Conservation (phyloP, 2,329 filamentous ascomycete genomes). For the Alternaria sp. region DNA sequence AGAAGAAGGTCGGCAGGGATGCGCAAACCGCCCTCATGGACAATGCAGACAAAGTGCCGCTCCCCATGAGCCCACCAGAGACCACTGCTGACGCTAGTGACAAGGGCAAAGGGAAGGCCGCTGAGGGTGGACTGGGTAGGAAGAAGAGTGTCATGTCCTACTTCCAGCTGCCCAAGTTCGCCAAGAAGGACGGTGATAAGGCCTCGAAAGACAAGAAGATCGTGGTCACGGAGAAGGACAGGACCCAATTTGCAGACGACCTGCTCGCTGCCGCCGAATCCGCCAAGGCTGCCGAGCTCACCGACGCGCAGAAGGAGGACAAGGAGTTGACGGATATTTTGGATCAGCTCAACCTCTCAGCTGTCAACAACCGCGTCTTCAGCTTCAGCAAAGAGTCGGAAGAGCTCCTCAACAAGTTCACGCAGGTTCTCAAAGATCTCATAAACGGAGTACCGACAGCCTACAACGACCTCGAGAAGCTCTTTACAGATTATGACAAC, state of each 20-base stretch:
- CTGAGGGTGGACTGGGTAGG: slow-evolving; percentile 38
- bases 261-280: slow-evolving; percentile 43
- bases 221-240: slow-evolving; percentile 45
- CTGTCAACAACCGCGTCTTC: slow-evolving; percentile 85
- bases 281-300: slow-evolving; percentile 40
- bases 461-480: slow-evolving; percentile 82
- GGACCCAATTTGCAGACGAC: slow-evolving; percentile 43
- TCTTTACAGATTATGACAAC: slow-evolving; percentile 68
- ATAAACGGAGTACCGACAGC: slow-evolving; percentile 92
- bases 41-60: slow-evolving; percentile 55
- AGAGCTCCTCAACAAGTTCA: slow-evolving; percentile 82
- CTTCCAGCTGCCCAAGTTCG: slow-evolving; percentile 40
- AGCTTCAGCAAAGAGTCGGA: slow-evolving; percentile 83
- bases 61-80: slow-evolving; percentile 57
- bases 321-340: slow-evolving; percentile 80
- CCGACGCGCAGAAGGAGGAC: slow-evolving; percentile 62
- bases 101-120: slow-evolving; percentile 37
- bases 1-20: slow-evolving; percentile 49
- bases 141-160: slow-evolving; percentile 49
- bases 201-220: slow-evolving; percentile 36
- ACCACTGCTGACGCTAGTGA: slow-evolving; percentile 35
- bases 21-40: slow-evolving; percentile 55
- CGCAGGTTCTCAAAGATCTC: slow-evolving; percentile 87
- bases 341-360: slow-evolving; percentile 81
- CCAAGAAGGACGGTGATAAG: slow-evolving; percentile 43